Conservation (phyloP, 768 basidiomycete species). For the Holtermanniella nyarrowii region DNA sequence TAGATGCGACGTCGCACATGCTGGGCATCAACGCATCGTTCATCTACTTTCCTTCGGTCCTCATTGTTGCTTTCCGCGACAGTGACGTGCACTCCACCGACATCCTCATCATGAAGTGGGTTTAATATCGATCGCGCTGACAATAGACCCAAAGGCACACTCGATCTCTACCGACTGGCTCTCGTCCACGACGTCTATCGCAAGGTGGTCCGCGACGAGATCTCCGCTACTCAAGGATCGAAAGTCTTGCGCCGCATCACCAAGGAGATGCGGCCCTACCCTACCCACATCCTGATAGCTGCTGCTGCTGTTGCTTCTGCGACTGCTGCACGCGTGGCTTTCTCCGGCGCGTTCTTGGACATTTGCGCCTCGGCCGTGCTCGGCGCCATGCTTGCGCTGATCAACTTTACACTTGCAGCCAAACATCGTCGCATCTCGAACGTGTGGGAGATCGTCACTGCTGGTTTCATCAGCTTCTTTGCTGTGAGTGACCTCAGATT, state of each 20-base stretch:
- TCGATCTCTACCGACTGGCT: conserved; percentile 30
- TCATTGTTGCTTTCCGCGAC: conserved; percentile 29
- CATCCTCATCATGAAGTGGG: conserved; percentile 18
- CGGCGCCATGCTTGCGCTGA: conserved; percentile 17
- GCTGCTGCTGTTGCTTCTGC: conserved; percentile 22
- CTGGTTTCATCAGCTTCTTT: conserved; percentile 26
- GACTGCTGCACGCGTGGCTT: conserved; percentile 24
- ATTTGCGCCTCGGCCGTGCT: conserved; percentile 24
- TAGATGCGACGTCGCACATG: conserved; percentile 25
- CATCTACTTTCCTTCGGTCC: conserved; percentile 29
- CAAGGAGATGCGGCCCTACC: conserved; percentile 19
- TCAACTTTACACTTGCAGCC: conserved; percentile 20
- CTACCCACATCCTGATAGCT: conserved; percentile 11
- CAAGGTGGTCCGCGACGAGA: conserved; percentile 29
- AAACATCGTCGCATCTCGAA: conserved; percentile 19
- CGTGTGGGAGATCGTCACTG: conserved; percentile 31
- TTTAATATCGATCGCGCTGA: neutral
- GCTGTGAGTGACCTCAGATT: conserved; percentile 13
- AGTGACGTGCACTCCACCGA: conserved; percentile 31
- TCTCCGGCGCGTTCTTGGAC: conserved; percentile 30
- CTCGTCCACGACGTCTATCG: conserved; percentile 30
- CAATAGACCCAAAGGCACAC: conserved; percentile 14
- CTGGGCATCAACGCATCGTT: conserved; percentile 28
- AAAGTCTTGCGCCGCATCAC: conserved; percentile 23
- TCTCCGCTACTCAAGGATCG: conserved; percentile 26